Evolutionary conservation across 2,329 filamentous ascomycete genomes (phyloP).

Genomic region (Gaeumannomyces tritici): DNA sequence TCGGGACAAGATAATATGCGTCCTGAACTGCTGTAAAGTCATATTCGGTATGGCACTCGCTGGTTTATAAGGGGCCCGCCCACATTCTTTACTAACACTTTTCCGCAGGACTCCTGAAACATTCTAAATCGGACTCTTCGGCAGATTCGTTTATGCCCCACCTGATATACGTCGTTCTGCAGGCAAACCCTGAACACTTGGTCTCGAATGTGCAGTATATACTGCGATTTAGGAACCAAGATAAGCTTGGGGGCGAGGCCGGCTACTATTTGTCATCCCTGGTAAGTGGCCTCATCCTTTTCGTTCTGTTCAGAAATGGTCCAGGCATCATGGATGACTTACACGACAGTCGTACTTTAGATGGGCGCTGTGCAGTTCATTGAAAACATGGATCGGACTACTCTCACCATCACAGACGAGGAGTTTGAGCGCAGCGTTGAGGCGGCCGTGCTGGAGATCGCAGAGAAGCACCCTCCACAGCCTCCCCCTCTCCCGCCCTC

Average conservation of each 20-base stretch:
- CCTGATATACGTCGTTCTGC: slow-evolving; percentile 89
- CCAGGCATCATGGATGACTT: neutral
- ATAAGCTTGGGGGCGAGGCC: slow-evolving; percentile 93
- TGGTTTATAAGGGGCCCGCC: neutral
- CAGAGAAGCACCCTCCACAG: slow-evolving; percentile 66
- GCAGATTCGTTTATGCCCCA: slow-evolving; percentile 94
- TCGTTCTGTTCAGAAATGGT: neutral
- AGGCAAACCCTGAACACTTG: slow-evolving; percentile 88
- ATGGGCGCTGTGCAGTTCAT: slow-evolving; percentile 96
- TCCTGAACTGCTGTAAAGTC: slow-evolving; percentile 97
- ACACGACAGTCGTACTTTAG: slow-evolving; percentile 21
- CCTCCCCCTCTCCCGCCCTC: slow-evolving; percentile 33
- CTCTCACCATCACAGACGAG: slow-evolving; percentile 83
- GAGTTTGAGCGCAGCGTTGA: slow-evolving; percentile 98
- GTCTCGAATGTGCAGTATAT: slow-evolving; percentile 99
- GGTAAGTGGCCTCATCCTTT: slow-evolving; percentile 30
- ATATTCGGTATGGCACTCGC: slow-evolving; percentile 64
- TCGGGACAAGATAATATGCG: slow-evolving; percentile 95
- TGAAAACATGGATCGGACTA: slow-evolving; percentile 90
- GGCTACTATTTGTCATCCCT: slow-evolving; percentile 96
- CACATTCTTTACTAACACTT: too few relatives aligned
- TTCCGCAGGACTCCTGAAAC: slow-evolving; percentile 67
- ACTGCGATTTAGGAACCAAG: slow-evolving; percentile 89
- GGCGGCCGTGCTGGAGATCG: slow-evolving; percentile 87
- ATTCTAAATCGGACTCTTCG: slow-evolving; percentile 86